A percentile compares a stretch with the other conserved stretches of the same genome.
Evolutionary conservation across 2,329 filamentous ascomycete genomes (phyloP).

Genomic region (Drechmeria coniospora): DNA sequence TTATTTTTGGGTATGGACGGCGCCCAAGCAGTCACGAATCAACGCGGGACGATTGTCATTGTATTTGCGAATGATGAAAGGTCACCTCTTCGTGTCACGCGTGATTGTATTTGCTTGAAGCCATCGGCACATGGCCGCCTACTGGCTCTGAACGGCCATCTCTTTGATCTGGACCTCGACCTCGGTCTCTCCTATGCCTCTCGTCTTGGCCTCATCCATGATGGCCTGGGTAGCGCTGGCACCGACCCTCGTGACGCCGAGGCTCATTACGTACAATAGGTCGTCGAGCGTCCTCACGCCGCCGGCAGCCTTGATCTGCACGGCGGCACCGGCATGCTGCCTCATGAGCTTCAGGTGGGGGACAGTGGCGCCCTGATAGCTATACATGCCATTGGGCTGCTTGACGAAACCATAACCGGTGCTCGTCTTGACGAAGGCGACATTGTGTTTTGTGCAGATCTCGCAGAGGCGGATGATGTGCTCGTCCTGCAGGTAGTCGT

Average conservation of each 20-base stretch:
- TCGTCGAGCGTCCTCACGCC: slow-evolving; percentile 42
- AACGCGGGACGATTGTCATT: too few relatives aligned
- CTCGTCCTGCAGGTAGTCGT: slow-evolving; percentile 34
- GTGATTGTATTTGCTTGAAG: too few relatives aligned
- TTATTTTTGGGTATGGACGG: too few relatives aligned
- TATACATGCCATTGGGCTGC: slow-evolving; percentile 31
- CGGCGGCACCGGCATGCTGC: slow-evolving; percentile 20
- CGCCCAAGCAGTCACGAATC: too few relatives aligned
- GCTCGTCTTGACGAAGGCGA: slow-evolving; percentile 45
- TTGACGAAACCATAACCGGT: slow-evolving; percentile 48
- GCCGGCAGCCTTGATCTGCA: slow-evolving; percentile 43
- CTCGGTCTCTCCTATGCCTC: slow-evolving; percentile 24
- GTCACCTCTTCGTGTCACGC: too few relatives aligned
- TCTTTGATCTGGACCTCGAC: slow-evolving; percentile 6
- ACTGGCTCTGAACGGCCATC: not conserved
- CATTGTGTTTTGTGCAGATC: slow-evolving; percentile 33
- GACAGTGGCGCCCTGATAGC: slow-evolving; percentile 36
- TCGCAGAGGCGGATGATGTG: slow-evolving; percentile 37
- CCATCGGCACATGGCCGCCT: too few relatives aligned
- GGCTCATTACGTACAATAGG: slow-evolving; percentile 33
- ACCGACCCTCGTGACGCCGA: slow-evolving; percentile 40
- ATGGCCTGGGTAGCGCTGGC: slow-evolving; percentile 39
- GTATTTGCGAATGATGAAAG: too few relatives aligned
- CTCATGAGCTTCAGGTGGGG: slow-evolving; percentile 38
- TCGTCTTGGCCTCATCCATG: slow-evolving; percentile 33